Conservation (phyloP, 208 protist genomes). For the Trypanosoma platydactyli region DNA sequence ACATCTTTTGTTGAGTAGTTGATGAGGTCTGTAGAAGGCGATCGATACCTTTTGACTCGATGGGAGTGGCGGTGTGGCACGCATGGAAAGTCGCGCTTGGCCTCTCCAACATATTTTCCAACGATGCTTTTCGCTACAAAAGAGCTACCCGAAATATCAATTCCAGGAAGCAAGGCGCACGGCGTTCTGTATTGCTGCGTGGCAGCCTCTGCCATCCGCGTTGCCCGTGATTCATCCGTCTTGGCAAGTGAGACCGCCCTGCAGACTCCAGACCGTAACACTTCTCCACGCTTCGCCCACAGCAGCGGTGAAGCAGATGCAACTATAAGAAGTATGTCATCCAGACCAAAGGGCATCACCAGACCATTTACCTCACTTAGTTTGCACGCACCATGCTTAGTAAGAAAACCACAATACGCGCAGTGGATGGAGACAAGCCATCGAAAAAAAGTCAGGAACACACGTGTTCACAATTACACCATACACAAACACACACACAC, state of each 20-base stretch:
- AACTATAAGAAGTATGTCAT: constrained; percentile 74
- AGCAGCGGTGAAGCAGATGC: constrained; percentile 66
- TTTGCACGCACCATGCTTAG: neutral
- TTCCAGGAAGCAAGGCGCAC: constrained; percentile 14
- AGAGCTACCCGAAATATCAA: neutral
- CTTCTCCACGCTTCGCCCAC: constrained; percentile 62
- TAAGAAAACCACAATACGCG: too few species aligned
- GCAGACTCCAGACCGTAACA: constrained; percentile 42
- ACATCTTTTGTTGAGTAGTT: constrained; percentile 42
- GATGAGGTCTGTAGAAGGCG: constrained; percentile 38
- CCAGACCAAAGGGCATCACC: constrained; percentile 75
- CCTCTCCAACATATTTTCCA: constrained; percentile 22
- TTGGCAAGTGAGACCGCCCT: constrained; percentile 33
- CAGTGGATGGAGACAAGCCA: too few species aligned
- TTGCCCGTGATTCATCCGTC: constrained; percentile 35
- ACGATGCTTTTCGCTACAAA: constrained; percentile 37
- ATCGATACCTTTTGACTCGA: constrained; percentile 32
- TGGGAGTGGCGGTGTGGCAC: constrained; percentile 73
- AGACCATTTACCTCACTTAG: neutral
- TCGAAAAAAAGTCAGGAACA: constrained; percentile 11
- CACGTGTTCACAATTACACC: too few species aligned
- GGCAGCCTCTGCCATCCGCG: constrained; percentile 24
- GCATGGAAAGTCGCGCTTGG: constrained; percentile 39
- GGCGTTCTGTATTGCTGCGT: constrained; percentile 16
- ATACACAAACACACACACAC: neutral